phyloP scores from a whole-genome alignment of 2,329 filamentous ascomycete genomes.

The Botryotinia convoluta region DNA sequence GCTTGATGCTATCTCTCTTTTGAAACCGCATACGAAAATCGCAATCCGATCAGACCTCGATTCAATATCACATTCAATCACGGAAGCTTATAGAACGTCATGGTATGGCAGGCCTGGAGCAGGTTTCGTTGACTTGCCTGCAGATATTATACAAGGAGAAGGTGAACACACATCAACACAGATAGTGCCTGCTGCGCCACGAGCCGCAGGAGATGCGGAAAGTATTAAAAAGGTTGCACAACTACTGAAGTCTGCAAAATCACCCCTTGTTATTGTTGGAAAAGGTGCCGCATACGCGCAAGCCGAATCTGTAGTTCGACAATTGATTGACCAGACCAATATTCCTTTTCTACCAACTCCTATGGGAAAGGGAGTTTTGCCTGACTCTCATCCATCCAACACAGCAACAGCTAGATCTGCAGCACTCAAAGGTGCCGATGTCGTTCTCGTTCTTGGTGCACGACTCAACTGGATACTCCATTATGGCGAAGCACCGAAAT shows the following conservation, averaged over 20 bases:
- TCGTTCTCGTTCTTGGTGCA: conserved; percentile 53
- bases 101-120: conserved; percentile 54
- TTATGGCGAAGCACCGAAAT: conserved; percentile 54
- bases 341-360: conserved; percentile 57
- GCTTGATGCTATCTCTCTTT: conserved; percentile 52
- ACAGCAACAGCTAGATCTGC: conserved; percentile 52
- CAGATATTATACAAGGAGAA: conserved; percentile 51
- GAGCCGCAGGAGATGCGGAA: conserved; percentile 45
- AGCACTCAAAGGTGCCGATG: conserved; percentile 52
- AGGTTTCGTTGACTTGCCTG: conserved; percentile 54
- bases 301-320: conserved; percentile 46
- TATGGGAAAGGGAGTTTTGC: conserved; percentile 57
- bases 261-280: conserved; percentile 53
- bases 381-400: conserved; percentile 53
- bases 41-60: conserved; percentile 46
- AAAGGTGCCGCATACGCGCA: conserved; percentile 55
- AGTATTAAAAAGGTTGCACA: conserved; percentile 44
- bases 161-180: conserved; percentile 30
- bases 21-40: conserved; percentile 53
- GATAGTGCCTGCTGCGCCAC: conserved; percentile 42
- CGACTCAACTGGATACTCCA: conserved; percentile 59
- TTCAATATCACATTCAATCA: conserved; percentile 47
- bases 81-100: conserved; percentile 50
- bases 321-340: conserved; percentile 46
- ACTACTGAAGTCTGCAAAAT: conserved; percentile 47